Percentiles rank a stretch among this genome's conserved stretches.
phyloP scores from a whole-genome alignment of 2,329 filamentous ascomycete species.

The Talaromyces marneffei region DNA sequence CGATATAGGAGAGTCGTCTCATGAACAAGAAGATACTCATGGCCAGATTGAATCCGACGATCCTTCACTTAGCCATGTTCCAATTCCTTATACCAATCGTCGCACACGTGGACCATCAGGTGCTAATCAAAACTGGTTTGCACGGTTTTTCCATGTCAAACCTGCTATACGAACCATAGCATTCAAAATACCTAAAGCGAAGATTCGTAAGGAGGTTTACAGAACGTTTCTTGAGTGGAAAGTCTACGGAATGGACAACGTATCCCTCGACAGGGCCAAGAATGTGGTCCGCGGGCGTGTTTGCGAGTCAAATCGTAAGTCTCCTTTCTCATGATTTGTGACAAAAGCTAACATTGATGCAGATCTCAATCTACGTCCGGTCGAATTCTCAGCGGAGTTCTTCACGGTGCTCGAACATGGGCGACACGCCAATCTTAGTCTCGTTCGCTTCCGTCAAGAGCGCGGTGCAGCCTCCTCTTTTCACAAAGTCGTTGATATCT shows the following conservation, averaged over 20 bases:
- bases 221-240: slow-evolving; percentile 73
- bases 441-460: slow-evolving; percentile 82
- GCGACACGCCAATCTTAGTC: slow-evolving; percentile 66
- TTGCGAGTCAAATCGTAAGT: slow-evolving; percentile 69
- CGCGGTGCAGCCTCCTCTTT: slow-evolving; percentile 89
- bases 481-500: slow-evolving; percentile 70
- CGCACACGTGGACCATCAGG: slow-evolving; percentile 2
- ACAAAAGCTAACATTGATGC: slow-evolving; percentile 16
- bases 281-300: slow-evolving; percentile 77
- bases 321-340: background rate
- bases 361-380: slow-evolving; percentile 78
- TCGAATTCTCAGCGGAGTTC: slow-evolving; percentile 80
- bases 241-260: slow-evolving; percentile 71
- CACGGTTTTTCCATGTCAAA: slow-evolving; percentile 82
- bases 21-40: background rate
- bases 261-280: slow-evolving; percentile 70
- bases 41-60: slow-evolving; percentile 4
- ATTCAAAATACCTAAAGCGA: slow-evolving; percentile 64
- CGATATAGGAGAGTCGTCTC: background rate
- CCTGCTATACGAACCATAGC: slow-evolving; percentile 71
- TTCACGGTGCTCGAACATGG: slow-evolving; percentile 87
- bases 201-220: slow-evolving; percentile 70
- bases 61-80: slow-evolving; percentile 1
- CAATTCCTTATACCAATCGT: slow-evolving; percentile 25
- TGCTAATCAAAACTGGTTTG: slow-evolving; percentile 71